phyloP scores from a whole-genome alignment of 177 flowering plant genomes.

The Vitis hybrid region DNA sequence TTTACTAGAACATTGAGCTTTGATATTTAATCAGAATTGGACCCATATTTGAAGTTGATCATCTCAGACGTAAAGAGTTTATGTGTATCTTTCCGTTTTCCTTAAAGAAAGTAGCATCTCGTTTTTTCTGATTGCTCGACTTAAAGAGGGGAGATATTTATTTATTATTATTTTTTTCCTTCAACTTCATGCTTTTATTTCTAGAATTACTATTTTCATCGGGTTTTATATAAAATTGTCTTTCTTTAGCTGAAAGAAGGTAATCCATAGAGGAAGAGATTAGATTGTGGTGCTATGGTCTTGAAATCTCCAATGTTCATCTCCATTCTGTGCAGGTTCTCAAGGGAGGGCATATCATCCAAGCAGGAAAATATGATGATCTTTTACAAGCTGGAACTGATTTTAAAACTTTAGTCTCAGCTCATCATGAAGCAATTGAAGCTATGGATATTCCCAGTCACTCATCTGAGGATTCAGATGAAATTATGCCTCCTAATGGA shows the following conservation, averaged over 20 bases:
- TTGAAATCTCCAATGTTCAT: not conserved
- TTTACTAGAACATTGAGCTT: no score
- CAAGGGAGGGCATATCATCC: conserved; percentile 82
- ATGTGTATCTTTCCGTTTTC: no score
- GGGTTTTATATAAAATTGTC: no score
- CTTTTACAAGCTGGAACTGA: conserved; percentile 94
- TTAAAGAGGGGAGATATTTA: not conserved
- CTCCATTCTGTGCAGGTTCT: conserved; percentile 58
- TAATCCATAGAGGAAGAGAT: not conserved
- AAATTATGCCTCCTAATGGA: conserved; percentile 28
- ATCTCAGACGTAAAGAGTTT: no score
- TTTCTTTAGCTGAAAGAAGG: not conserved
- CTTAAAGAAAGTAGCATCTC: no score
- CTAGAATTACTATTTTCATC: not conserved
- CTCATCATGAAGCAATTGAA: conserved; percentile 96
- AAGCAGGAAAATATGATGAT: conserved; percentile 94
- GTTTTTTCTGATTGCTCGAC: no score
- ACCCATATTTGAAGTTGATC: no score
- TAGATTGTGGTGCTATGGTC: not conserved
- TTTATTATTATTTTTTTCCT: not conserved
- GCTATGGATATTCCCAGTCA: conserved; percentile 74
- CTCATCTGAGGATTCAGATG: conserved; percentile 66
- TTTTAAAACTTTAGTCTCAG: conserved; percentile 76
- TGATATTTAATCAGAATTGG: no score
- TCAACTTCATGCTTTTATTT: not conserved